Evolutionary conservation across 352 stramenopile species (phyloP).

Genomic region (Pythium scleroteichum): DNA sequence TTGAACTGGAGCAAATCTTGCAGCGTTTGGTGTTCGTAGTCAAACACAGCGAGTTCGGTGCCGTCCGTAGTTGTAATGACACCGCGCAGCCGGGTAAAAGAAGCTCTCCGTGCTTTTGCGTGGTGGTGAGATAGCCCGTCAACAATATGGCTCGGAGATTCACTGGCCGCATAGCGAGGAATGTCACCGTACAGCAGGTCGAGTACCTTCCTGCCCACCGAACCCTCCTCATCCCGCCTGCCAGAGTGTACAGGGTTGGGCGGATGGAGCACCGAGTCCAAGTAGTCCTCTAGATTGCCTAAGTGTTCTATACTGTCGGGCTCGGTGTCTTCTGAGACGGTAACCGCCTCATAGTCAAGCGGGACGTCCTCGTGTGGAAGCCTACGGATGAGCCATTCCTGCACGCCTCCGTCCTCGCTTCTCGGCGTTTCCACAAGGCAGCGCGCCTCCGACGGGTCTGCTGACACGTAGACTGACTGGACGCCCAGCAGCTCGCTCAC

Average conservation of each 20-base stretch:
- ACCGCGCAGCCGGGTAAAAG: slow-evolving; percentile 43
- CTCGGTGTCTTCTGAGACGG: neutral
- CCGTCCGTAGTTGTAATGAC: slow-evolving; percentile 26
- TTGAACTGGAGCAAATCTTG: slow-evolving; percentile 79
- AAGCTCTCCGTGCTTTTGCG: slow-evolving; percentile 29
- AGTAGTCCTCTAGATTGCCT: slow-evolving; percentile 32
- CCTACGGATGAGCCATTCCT: slow-evolving; percentile 25
- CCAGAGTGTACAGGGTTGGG: neutral
- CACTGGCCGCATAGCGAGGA: slow-evolving; percentile 32
- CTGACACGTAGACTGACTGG: slow-evolving; percentile 53
- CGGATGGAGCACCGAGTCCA: slow-evolving; percentile 40
- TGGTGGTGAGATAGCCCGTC: slow-evolving; percentile 27
- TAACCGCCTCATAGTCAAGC: neutral
- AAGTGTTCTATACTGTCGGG: slow-evolving; percentile 11
- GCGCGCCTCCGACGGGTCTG: slow-evolving; percentile 39
- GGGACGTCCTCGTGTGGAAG: slow-evolving; percentile 13
- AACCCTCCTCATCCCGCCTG: neutral
- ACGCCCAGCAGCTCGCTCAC: slow-evolving; percentile 42
- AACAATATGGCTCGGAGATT: slow-evolving; percentile 12
- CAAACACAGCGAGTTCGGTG: slow-evolving; percentile 49
- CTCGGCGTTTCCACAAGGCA: slow-evolving; percentile 47
- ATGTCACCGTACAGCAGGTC: slow-evolving; percentile 56
- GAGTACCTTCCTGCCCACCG: slow-evolving; percentile 29
- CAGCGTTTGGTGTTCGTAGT: slow-evolving; percentile 67
- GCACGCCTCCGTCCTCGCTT: neutral